Evolutionary conservation across 768 basidiomycete genomes (phyloP), one percentile per base, ranked within the genome.

Genomic region (Mycena vulgaris): DNA sequence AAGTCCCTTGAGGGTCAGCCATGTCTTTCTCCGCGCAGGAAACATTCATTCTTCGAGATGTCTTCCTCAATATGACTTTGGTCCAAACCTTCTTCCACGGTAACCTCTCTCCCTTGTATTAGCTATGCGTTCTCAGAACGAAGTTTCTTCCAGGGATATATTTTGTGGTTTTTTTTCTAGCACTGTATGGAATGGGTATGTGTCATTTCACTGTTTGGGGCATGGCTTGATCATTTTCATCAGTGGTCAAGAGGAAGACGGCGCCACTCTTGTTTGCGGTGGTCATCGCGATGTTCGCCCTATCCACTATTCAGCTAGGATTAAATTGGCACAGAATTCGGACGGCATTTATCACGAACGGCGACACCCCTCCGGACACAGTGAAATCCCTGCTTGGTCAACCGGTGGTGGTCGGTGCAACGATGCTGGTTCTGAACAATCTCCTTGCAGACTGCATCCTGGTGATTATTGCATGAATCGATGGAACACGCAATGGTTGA

Each of bases 171-270:
- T 71, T 71, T 47, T 66, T 66, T 47, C 51, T 71, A 52, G 59
- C 69, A 2, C 27, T 71, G 28, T 71, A 71, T 27, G 69, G 51
- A 16, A 71, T 71, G 69, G 28, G 69, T 71, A 23, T 42, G 64
- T 10, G 2, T 5, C 28, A 28, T 51, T 9, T 37, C 40, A 2
- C 2, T 37, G 23, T n/a, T 23, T 25, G 14, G 10, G 27, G 25
- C 2, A 47, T 33, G 17, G 10, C 2, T 39, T 21, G 14, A 40
- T 17, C 8, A 27, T 2, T 25, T 17, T 0, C 21, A 4, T 13
- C 53, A 71, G 69, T 71, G 2, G 45, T 71, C 64, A 71, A 58
- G 60, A 28, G 65, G 17, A 66, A 58, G 30, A 63, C 69, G 5
- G 40, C 45, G 51, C 55, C 45, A 16, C 35, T 40, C 8, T 33